A percentile compares a stretch with the other conserved stretches of the same genome.
Conservation (phyloP, 2,329 filamentous ascomycete species). For the Rhynchosporium secalis region DNA sequence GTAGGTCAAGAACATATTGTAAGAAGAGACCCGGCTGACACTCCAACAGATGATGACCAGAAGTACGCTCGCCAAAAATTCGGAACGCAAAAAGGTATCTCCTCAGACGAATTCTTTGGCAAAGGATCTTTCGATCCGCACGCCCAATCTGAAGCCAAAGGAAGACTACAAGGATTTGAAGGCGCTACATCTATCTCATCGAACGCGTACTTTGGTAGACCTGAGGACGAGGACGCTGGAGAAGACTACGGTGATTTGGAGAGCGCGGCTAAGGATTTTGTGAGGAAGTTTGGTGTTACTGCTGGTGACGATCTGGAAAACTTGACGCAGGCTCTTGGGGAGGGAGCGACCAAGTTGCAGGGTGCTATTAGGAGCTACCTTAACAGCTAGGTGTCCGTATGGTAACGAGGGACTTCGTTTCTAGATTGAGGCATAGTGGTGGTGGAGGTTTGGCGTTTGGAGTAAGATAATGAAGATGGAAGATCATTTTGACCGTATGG, state of each 20-base stretch:
- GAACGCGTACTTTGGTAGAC: slow-evolving; percentile 95
- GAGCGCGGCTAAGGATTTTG: slow-evolving; percentile 91
- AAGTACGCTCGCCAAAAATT: slow-evolving; percentile 87
- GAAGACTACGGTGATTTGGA: slow-evolving; percentile 92
- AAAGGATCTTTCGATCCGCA: slow-evolving; percentile 81
- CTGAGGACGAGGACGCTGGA: slow-evolving; percentile 72
- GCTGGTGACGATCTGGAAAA: slow-evolving; percentile 96
- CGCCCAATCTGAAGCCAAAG: slow-evolving; percentile 82
- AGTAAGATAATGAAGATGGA: slow-evolving; percentile 4
- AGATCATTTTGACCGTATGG: background rate
- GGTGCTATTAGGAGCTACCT: slow-evolving; percentile 68
- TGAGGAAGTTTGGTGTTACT: slow-evolving; percentile 91
- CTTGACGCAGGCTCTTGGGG: slow-evolving; percentile 76
- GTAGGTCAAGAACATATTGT: slow-evolving; percentile 46
- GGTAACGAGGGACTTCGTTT: background rate
- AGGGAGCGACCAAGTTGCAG: slow-evolving; percentile 82
- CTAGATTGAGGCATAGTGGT: slow-evolving; percentile 6
- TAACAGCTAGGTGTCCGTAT: slow-evolving; percentile 48
- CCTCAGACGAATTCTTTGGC: slow-evolving; percentile 97
- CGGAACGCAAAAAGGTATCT: slow-evolving; percentile 90
- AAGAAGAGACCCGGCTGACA: slow-evolving; percentile 32
- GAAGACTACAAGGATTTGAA: slow-evolving; percentile 86
- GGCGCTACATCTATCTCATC: slow-evolving; percentile 90
- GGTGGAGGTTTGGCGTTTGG: slow-evolving; percentile 23
- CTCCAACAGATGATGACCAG: slow-evolving; percentile 68